Conservation (phyloP, 805 yeast species). For the Clavispora carvajalis region DNA sequence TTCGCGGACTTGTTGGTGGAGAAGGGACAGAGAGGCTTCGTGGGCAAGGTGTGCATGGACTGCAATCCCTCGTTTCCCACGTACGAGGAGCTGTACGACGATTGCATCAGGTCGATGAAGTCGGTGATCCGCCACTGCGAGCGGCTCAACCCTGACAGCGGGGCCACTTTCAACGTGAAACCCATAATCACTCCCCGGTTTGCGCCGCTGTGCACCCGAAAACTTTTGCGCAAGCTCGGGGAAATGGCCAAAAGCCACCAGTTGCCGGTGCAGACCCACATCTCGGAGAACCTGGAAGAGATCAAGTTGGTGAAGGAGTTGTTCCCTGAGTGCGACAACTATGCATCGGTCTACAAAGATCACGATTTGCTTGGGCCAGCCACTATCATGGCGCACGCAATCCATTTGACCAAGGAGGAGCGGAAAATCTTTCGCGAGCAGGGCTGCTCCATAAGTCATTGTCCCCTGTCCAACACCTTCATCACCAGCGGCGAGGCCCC, state of each 20-base stretch:
- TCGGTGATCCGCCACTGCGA: slow-evolving; percentile 54
- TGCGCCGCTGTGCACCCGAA: slow-evolving; percentile 79
- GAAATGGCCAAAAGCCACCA: slow-evolving; percentile 40
- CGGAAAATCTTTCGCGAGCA: slow-evolving; percentile 47
- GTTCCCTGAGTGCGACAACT: slow-evolving; percentile 66
- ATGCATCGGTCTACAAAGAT: slow-evolving; percentile 72
- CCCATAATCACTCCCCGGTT: slow-evolving; percentile 91
- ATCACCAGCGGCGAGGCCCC: slow-evolving; percentile 89
- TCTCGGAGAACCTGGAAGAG: slow-evolving; percentile 77
- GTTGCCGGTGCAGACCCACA: slow-evolving; percentile 82
- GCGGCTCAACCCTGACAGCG: slow-evolving; percentile 45
- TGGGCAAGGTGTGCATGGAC: slow-evolving; percentile 95
- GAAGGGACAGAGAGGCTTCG: slow-evolving; percentile 78
- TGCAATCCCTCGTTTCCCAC: slow-evolving; percentile 60
- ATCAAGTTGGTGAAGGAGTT: slow-evolving; percentile 64
- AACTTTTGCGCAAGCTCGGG: slow-evolving; percentile 61
- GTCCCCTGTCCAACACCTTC: slow-evolving; percentile 88
- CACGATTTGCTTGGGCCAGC: slow-evolving; percentile 53
- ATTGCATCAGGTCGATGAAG: slow-evolving; percentile 48
- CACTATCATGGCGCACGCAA: slow-evolving; percentile 86
- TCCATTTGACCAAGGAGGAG: slow-evolving; percentile 69
- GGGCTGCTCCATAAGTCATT: slow-evolving; percentile 77
- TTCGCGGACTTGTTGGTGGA: slow-evolving; percentile 67
- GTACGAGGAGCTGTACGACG: slow-evolving; percentile 57
- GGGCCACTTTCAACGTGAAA: slow-evolving; percentile 39